Conservation (phyloP, 495 filamentous ascomycete species). For the Geopyxis carbonaria region DNA sequence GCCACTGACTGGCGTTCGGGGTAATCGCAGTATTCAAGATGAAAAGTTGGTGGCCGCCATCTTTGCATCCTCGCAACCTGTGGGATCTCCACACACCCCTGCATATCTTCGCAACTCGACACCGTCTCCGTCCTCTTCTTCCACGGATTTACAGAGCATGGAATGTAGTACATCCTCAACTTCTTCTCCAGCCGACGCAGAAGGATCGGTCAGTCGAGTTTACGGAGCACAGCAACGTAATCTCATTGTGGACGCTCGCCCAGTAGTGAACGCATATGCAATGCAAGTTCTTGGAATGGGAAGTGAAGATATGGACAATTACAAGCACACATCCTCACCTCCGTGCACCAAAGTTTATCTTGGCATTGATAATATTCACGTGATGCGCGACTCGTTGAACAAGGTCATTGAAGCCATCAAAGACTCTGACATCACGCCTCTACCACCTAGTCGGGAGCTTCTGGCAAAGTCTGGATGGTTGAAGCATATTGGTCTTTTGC, state of each 20-base stretch:
- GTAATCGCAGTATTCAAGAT: constrained; percentile 86
- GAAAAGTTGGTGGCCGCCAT: constrained; percentile 86
- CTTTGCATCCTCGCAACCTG: constrained; percentile 38
- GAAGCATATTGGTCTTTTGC: constrained; percentile 68
- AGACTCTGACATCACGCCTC: constrained; percentile 70
- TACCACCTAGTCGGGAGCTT: constrained; percentile 68
- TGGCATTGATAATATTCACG: constrained; percentile 98
- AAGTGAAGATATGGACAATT: constrained; percentile 97
- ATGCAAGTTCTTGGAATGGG: constrained; percentile 92
- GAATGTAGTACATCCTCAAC: constrained; percentile 3
- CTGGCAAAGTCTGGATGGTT: constrained; percentile 78
- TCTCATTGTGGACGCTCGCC: constrained; percentile 89
- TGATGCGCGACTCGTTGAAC: constrained; percentile 83
- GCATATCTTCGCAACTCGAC: constrained; percentile 17
- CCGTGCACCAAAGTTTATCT: constrained; percentile 64
- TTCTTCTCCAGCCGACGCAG: constrained; percentile 4
- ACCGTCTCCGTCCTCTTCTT: constrained; percentile 18
- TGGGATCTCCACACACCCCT: constrained; percentile 21
- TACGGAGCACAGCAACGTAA: constrained; percentile 93
- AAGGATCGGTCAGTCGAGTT: constrained; percentile 27
- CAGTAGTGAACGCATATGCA: constrained; percentile 84
- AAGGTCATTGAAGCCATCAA: constrained; percentile 83
- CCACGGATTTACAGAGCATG: constrained; percentile 11
- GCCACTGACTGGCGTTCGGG: constrained; percentile 69
- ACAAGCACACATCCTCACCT: constrained; percentile 47